Base-by-base conservation (phyloP, 352 stramenopile genomes). In the Phytophthora meadii region DNA sequence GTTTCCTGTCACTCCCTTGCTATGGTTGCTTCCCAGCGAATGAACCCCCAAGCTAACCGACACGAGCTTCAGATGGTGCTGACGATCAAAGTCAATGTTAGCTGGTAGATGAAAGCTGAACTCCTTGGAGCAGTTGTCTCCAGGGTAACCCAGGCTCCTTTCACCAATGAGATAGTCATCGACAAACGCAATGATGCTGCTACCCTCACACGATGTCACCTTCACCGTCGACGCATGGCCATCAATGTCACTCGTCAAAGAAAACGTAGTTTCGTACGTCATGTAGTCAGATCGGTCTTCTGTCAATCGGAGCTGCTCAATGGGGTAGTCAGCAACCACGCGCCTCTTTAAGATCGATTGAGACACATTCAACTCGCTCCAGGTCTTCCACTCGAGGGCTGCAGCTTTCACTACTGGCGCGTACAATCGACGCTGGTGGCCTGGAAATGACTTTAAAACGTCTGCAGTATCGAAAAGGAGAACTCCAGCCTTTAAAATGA, bases 41-140 rank as follows among this genome's bases (percentile, higher is more conserved):
- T 74, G 72, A 6, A 92, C 65, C 12, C 83, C 83, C 28, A 92
- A 66, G 52, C 79, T 84, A n/a, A 89, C 67, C 0, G 83, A 92
- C 12, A 89, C 50, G 9, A 90, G 36, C 42, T 70, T 74, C 24
- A 92, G 45, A 9, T 72, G 56, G 55, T 80, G 70, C 34, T 81
- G 68, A 4, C 47, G 53, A 39, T 68, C 65, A 9, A 61, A n/a
- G 8, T 75, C 57, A 25, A 78, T 15, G 44, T 67, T 74, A 14
- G 59, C 40, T 5, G 79, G 79, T 10, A 89, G 37, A 4, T 83
- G 62, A 19, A 89, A 77, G 5, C 44, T 46, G 36, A 84, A 88
- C 22, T 74, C 59, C 37, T 74, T 74, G 0, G 78, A 77, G 41
- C 81, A 88, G 19, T 89, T 84, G 5, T 70, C 72, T 30, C 79